Evolutionary conservation across 163 green algal species (phyloP), one percentile per base, ranked within the genome.

Genomic region (Chlorella variabilis): DNA sequence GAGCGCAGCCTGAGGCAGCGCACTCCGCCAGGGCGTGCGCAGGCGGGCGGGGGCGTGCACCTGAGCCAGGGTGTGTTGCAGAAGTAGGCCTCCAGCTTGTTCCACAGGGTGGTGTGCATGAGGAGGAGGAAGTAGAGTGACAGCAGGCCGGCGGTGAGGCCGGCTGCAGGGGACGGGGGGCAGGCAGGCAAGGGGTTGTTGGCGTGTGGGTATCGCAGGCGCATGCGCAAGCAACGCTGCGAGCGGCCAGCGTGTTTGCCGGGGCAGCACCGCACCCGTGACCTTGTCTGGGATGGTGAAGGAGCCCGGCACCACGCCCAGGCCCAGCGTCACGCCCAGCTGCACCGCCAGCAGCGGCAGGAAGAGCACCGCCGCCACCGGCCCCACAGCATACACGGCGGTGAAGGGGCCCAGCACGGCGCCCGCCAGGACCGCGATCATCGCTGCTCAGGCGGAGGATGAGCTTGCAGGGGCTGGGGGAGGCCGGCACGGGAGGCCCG

Each of bases 11-110:
- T n/a, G n/a, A n/a, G n/a, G n/a, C n/a, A n/a, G n/a, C n/a, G n/a
- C n/a, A n/a, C n/a, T n/a, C n/a, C n/a, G n/a, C n/a, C n/a, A n/a
- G n/a, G n/a, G n/a, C n/a, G n/a, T n/a, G n/a, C n/a, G n/a, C n/a
- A n/a, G n/a, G n/a, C n/a, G n/a, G n/a, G n/a, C 17, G 63, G 63
- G 63, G 9, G 34, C 2, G 29, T 34, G 38, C 75, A 45, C 54
- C 51, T 48, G 0, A 88, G 83, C 84, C 84, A 89, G 27, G 84
- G 84, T 13, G 80, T 77, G 9, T 18, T 70, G 31, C 21, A 54
- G 25, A 88, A 89, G 45, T 67, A 85, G 4, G 66, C 58, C 75
- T 89, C 84, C 36, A 88, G 15, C 29, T 85, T 81, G 49, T 27
- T 58, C 34, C 34, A 88, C 13, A 73, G 31, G 17, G 36, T 82